Evolutionary conservation across 2,329 filamentous ascomycete species (phyloP).

Genomic region (Neonectria punicea): DNA sequence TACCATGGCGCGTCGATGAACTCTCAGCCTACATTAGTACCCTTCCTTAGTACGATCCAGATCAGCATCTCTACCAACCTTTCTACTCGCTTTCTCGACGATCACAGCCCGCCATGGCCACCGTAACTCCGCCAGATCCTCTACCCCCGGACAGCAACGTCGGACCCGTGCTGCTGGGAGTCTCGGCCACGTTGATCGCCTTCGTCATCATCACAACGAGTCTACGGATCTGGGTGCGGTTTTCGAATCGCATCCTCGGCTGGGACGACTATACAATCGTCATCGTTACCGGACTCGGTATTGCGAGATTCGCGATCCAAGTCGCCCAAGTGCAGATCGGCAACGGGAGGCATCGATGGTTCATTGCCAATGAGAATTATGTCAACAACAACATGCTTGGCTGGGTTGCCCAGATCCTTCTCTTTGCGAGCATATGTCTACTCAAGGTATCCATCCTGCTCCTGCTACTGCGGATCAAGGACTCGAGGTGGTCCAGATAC

Average conservation of each 20-base stretch:
- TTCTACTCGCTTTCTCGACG: neutral
- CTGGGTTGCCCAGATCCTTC: conserved; percentile 53
- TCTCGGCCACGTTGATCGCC: conserved; percentile 47
- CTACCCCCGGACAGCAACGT: conserved; percentile 51
- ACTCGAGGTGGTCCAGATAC: conserved; percentile 44
- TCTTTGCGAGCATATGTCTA: conserved; percentile 53
- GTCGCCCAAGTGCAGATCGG: conserved; percentile 48
- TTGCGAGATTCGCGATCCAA: conserved; percentile 47
- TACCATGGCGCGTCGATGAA: neutral
- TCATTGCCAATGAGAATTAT: conserved; percentile 46
- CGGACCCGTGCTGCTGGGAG: conserved; percentile 45
- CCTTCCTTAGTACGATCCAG: neutral
- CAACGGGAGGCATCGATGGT: conserved; percentile 53
- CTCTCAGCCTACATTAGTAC: neutral
- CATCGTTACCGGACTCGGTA: conserved; percentile 44
- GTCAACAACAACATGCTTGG: conserved; percentile 50
- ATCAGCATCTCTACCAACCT: neutral
- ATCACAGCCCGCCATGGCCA: conserved; percentile 21
- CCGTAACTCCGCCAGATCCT: conserved; percentile 32
- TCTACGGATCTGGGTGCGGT: conserved; percentile 47
- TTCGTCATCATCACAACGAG: conserved; percentile 47
- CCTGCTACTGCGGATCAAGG: conserved; percentile 54
- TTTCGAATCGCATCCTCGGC: conserved; percentile 42
- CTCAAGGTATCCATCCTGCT: conserved; percentile 56
- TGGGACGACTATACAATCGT: conserved; percentile 53